Evolutionary conservation across 257 asterid genomes (phyloP).

Genomic region (Haberlea rhodopensis): DNA sequence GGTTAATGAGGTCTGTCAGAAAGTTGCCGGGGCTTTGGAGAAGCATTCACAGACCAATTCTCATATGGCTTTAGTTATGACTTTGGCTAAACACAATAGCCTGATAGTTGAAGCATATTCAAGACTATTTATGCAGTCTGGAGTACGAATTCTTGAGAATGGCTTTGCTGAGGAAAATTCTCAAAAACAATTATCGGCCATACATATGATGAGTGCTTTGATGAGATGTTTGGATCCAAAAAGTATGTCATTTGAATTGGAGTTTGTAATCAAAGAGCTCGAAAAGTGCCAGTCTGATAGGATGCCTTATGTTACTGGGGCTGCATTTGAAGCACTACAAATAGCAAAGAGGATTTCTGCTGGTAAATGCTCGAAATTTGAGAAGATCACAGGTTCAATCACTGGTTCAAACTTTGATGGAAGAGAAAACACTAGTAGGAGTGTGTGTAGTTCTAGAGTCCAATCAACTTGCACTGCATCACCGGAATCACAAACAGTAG

Average conservation of each 20-base stretch:
- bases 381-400: constrained; percentile 42
- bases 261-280: constrained; percentile 68
- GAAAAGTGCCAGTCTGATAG: constrained; percentile 74
- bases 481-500: constrained; percentile 80
- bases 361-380: constrained; percentile 48
- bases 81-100: constrained; percentile 80
- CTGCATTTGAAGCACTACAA: constrained; percentile 86
- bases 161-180: constrained; percentile 62
- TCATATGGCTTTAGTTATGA: constrained; percentile 73
- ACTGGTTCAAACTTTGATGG: constrained; percentile 50
- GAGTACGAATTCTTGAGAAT: constrained; percentile 51
- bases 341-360: constrained; percentile 57
- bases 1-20: constrained; percentile 91
- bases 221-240: constrained; percentile 76
- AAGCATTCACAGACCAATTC: constrained; percentile 70
- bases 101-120: constrained; percentile 85
- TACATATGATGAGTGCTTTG: constrained; percentile 79
- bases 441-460: constrained; percentile 40
- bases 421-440: constrained; percentile 42
- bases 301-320: constrained; percentile 77
- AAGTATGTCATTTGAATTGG: constrained; percentile 68
- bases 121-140: constrained; percentile 62
- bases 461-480: constrained; percentile 57
- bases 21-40: constrained; percentile 81
- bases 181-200: constrained; percentile 74